Evolutionary conservation across 305 asterid genomes (phyloP).

Genomic region (Fraxinus sp.): DNA sequence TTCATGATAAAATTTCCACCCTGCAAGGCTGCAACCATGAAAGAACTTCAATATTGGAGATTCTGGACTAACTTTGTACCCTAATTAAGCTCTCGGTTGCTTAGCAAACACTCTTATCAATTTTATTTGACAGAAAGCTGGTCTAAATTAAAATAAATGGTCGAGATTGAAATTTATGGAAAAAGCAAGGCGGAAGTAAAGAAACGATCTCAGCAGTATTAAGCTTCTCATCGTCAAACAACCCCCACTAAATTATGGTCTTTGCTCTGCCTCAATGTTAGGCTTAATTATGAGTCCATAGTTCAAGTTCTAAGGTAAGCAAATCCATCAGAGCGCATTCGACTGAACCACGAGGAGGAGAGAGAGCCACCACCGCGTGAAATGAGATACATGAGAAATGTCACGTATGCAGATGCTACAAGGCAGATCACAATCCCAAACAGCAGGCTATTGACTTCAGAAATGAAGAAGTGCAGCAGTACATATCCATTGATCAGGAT

Average conservation of each 20-base stretch:
- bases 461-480: constrained; percentile 56
- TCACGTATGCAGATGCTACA: constrained; percentile 42
- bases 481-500: constrained; percentile 68
- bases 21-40: background rate
- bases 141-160: background rate
- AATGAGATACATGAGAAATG: constrained; percentile 56
- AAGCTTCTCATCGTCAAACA: background rate
- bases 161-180: background rate
- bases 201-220: background rate
- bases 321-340: constrained; percentile 38
- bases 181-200: no score
- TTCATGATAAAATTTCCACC: no score
- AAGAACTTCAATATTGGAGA: background rate
- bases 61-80: background rate
- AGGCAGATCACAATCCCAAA: constrained; percentile 35
- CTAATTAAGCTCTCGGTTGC: no score
- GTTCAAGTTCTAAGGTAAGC: constrained; percentile 40
- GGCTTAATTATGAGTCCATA: background rate
- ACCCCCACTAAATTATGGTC: background rate
- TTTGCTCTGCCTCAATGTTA: background rate
- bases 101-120: no score
- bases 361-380: constrained; percentile 31
- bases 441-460: constrained; percentile 53
- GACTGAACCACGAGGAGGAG: constrained; percentile 27
- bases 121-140: background rate